These are phyloP conservation scores for Darksidea phi DNA, from an alignment of 495 filamentous ascomycete genomes.

Conservation along the genomic window DNA sequence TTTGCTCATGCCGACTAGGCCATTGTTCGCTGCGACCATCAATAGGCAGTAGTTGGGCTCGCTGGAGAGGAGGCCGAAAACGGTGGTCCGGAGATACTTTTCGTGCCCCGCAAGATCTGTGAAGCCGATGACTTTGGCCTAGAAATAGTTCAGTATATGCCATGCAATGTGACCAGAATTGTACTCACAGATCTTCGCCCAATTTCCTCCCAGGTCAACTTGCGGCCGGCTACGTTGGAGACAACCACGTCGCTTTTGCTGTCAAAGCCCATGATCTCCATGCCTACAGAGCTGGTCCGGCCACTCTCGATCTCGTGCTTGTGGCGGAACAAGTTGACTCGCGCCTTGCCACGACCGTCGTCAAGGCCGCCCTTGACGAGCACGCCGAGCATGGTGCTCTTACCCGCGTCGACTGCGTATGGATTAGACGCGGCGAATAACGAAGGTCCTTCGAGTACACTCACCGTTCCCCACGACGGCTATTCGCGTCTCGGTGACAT, in stretches of 20 bases:
- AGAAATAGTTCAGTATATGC: conserved; percentile 14
- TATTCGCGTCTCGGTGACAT: conserved; percentile 93
- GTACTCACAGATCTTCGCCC: conserved; percentile 73
- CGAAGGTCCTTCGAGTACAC: background rate
- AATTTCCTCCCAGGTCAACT: conserved; percentile 96
- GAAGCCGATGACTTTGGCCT: conserved; percentile 91
- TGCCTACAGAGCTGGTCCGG: conserved; percentile 90
- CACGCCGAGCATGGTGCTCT: conserved; percentile 95
- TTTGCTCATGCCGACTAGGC: conserved; percentile 95
- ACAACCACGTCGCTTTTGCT: conserved; percentile 79
- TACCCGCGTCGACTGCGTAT: conserved; percentile 79
- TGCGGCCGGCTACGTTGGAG: conserved; percentile 76
- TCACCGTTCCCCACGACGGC: conserved; percentile 91
- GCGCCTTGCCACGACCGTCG: conserved; percentile 89
- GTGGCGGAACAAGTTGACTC: conserved; percentile 94
- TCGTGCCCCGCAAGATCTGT: conserved; percentile 96
- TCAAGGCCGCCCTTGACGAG: conserved; percentile 94
- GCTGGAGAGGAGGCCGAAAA: conserved; percentile 91
- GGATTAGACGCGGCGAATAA: conserved; percentile 7
- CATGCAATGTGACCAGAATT: background rate
- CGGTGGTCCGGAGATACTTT: conserved; percentile 90
- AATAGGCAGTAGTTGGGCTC: conserved; percentile 96
- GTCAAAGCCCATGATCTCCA: conserved; percentile 99
- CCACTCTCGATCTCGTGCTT: conserved; percentile 97
- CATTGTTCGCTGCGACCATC: conserved; percentile 99